Base-by-base conservation (phyloP, 805 yeast species). In the Saccharomycopsis babjevae region DNA sequence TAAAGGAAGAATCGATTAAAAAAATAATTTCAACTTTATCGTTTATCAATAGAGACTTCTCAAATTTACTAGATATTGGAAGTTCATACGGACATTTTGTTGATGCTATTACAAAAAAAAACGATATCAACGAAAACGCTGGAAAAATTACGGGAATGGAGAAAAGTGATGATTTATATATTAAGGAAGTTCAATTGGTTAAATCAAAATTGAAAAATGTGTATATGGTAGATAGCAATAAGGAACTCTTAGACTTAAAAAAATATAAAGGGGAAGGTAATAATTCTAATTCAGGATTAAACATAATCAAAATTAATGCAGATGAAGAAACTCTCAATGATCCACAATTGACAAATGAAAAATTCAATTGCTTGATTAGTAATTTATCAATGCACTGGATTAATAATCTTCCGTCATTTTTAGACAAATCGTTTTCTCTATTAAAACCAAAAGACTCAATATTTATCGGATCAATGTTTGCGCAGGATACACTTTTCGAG, bases 401-500 rank as follows among this genome's bases (percentile, higher is more conserved):
- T 62, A 89, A 89, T 68, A 92, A 89, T 67, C 77, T 89, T n/a
- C 96, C 96, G 0, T 75, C 77, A 1, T 80, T 83, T 1, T 77
- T 89, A 58, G 70, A 72, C 18, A 77, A 81, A 62, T 78, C 89
- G 66, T 81, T 83, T 68, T 68, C 73, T 5, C 77, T 87, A 30
- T 74, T 89, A 42, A 82, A 81, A 62, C 93, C 93, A 1, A 58
- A 57, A 25, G 96, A 89, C 70, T 93, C 96, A 1, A 76, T 91
- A 68, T 87, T 89, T 66, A 78, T 89, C 77, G 96, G 88, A 1
- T 81, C 90, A 25, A 80, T 89, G 79, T 81, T 88, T 66, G 94
- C 93, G 22, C 93, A 92, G 11, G 96, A 89, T 68, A 86, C 96
- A 1, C 72, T 89, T n/a, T 89, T 83, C 68, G 96, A 89, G 70